Evolutionary conservation across 768 basidiomycete species (phyloP).

Genomic region (Psilocybe tampanensis): DNA sequence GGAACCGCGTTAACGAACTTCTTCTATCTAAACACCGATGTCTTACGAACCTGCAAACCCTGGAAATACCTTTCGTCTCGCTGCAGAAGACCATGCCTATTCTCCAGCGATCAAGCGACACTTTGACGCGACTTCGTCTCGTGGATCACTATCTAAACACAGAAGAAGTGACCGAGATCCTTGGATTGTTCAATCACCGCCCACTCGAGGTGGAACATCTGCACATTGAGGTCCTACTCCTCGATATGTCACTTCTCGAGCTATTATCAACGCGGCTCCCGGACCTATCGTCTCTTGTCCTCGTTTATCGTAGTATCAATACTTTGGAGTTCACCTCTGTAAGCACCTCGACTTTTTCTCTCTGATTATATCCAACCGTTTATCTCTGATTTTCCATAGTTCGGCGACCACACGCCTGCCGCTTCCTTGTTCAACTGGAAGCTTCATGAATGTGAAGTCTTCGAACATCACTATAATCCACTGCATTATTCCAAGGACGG

Average conservation of each 20-base stretch:
- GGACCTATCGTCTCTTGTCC: conserved; percentile 20
- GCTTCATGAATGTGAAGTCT: background rate
- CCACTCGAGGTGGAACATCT: conserved; percentile 22
- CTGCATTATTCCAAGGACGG: background rate
- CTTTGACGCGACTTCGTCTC: conserved; percentile 26
- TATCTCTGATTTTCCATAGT: no score
- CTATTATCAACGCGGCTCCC: conserved; percentile 26
- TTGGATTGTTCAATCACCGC: conserved; percentile 23
- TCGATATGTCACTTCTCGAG: conserved; percentile 20
- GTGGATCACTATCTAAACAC: conserved; percentile 22
- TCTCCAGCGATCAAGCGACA: conserved; percentile 25
- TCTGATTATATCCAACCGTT: no score
- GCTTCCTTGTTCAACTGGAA: background rate
- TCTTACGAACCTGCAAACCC: conserved; percentile 19
- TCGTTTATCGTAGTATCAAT: conserved; percentile 16
- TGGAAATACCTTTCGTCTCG: conserved; percentile 26
- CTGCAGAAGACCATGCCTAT: conserved; percentile 20
- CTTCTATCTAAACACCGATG: conserved; percentile 11
- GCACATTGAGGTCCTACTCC: conserved; percentile 22
- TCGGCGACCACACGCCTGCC: no score
- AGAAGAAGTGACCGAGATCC: conserved; percentile 25
- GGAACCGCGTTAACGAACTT: conserved; percentile 12
- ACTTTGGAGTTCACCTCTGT: background rate
- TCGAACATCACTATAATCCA: background rate
- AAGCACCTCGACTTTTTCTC: no score